Percentiles rank a stretch among this genome's conserved stretches.
Evolutionary conservation across 2,329 filamentous ascomycete genomes (phyloP).

Genomic region (Penicillium sp.): DNA sequence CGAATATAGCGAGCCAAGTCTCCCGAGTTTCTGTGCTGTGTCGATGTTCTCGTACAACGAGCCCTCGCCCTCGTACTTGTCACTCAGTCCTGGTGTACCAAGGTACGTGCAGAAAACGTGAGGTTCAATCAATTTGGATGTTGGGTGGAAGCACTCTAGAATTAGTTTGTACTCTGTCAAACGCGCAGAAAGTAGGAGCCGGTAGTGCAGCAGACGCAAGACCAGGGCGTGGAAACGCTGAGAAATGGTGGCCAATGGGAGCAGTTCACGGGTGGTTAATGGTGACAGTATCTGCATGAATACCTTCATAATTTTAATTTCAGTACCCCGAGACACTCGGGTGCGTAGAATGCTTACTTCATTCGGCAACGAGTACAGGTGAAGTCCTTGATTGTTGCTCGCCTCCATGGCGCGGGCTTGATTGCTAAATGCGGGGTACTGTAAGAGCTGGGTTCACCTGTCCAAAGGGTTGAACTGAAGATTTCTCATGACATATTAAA

Average conservation of each 20-base stretch:
- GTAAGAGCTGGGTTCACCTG: not conserved
- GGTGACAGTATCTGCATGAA: slow-evolving; percentile 56
- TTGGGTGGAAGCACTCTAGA: slow-evolving; percentile 79
- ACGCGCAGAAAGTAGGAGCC: slow-evolving; percentile 63
- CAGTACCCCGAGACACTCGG: not conserved
- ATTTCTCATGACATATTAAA: not conserved
- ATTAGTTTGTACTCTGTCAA: slow-evolving; percentile 69
- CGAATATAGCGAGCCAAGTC: slow-evolving; percentile 67
- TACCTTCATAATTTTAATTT: slow-evolving; percentile 45
- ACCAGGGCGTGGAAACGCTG: slow-evolving; percentile 68
- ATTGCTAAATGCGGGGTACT: slow-evolving; percentile 1
- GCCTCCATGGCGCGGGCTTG: slow-evolving; percentile 20
- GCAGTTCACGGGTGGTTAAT: slow-evolving; percentile 57
- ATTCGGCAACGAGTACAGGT: slow-evolving; percentile 39
- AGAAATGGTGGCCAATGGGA: slow-evolving; percentile 63
- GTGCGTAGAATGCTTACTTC: slow-evolving; percentile 31
- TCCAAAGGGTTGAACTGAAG: not conserved
- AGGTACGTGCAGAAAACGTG: slow-evolving; percentile 71
- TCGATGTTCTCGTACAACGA: slow-evolving; percentile 41
- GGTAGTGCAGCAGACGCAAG: slow-evolving; percentile 66
- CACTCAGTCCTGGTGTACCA: slow-evolving; percentile 65
- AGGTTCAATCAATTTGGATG: slow-evolving; percentile 69
- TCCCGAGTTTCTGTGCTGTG: slow-evolving; percentile 43
- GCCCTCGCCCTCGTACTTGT: slow-evolving; percentile 45
- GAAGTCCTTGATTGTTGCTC: slow-evolving; percentile 14